Conservation (phyloP, 805 yeast genomes). For the Saccharomycopsis fibuligera region DNA sequence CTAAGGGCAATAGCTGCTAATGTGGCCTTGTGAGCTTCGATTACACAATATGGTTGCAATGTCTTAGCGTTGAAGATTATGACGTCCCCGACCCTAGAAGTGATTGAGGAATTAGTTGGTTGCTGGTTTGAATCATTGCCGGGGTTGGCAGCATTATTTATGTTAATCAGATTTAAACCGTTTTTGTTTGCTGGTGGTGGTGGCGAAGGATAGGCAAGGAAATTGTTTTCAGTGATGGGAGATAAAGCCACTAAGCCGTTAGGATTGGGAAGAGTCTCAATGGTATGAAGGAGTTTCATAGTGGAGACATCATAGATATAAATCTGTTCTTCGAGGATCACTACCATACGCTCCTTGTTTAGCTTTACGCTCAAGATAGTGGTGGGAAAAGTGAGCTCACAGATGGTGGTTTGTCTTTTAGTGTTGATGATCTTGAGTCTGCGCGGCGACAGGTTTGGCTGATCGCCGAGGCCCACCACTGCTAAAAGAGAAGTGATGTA, state of each 20-base stretch:
- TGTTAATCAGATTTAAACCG: neutral
- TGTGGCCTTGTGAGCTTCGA: constrained; percentile 69
- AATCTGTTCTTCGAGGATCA: constrained; percentile 56
- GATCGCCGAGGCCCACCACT: constrained; percentile 67
- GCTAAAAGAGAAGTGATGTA: constrained; percentile 66
- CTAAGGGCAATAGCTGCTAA: constrained; percentile 60
- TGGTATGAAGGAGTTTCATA: constrained; percentile 55
- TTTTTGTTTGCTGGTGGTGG: constrained; percentile 54
- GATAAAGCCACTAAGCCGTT: constrained; percentile 61
- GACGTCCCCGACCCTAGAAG: constrained; percentile 42
- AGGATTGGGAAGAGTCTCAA: constrained; percentile 42
- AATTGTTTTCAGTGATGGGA: constrained; percentile 43
- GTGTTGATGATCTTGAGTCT: constrained; percentile 79
- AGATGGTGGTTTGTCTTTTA: constrained; percentile 50
- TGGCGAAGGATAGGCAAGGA: constrained; percentile 71
- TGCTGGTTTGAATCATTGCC: neutral
- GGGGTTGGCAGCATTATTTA: neutral
- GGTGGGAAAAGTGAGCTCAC: constrained; percentile 68
- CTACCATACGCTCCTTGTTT: constrained; percentile 59
- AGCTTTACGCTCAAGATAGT: constrained; percentile 53
- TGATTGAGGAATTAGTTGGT: constrained; percentile 17
- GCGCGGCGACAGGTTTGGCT: constrained; percentile 65
- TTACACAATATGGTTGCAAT: constrained; percentile 38
- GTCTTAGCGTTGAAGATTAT: constrained; percentile 13
- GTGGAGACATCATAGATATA: constrained; percentile 69